Percentiles rank a stretch among this genome's conserved stretches.
phyloP scores from a whole-genome alignment of 805 yeast species.

The Ogataea siamensis region DNA sequence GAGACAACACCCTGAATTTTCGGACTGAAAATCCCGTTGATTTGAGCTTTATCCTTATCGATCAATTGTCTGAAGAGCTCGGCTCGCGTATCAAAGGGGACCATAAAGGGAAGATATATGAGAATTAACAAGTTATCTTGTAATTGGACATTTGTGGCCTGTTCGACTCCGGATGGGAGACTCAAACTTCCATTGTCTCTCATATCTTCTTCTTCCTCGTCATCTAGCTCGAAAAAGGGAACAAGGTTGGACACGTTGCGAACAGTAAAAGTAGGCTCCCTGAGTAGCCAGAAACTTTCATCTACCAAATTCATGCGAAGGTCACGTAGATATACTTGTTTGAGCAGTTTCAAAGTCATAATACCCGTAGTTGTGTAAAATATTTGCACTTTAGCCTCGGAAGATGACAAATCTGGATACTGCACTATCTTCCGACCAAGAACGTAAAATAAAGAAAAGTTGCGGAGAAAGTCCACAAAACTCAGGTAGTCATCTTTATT shows the following conservation, averaged over 20 bases:
- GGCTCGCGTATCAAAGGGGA: conserved; percentile 74
- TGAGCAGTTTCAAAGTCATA: conserved; percentile 50
- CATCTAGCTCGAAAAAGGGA: conserved; percentile 18
- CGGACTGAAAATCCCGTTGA: conserved; percentile 23
- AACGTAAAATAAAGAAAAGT: conserved; percentile 43
- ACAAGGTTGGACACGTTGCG: conserved; percentile 23
- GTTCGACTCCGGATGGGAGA: conserved; percentile 12
- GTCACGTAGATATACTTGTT: conserved; percentile 65
- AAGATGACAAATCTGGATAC: conserved; percentile 5
- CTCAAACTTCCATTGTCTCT: conserved; percentile 3
- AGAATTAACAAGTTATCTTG: conserved; percentile 50
- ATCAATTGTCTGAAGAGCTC: conserved; percentile 65
- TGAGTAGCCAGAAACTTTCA: conserved; percentile 52
- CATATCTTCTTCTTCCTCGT: conserved; percentile 14
- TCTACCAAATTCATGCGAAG: conserved; percentile 55
- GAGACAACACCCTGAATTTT: conserved; percentile 53
- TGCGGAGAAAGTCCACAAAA: conserved; percentile 48
- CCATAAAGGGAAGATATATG: conserved; percentile 70
- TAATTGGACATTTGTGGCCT: conserved; percentile 17
- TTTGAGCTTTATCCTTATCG: conserved; percentile 44
- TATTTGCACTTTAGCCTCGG: conserved; percentile 12
- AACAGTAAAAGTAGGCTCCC: conserved; percentile 16
- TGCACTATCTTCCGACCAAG: conserved; percentile 22
- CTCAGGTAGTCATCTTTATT: conserved; percentile 36
- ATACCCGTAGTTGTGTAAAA: conserved; percentile 21